phyloP scores from a whole-genome alignment of 768 basidiomycete species.

The Auricularia cornea region DNA sequence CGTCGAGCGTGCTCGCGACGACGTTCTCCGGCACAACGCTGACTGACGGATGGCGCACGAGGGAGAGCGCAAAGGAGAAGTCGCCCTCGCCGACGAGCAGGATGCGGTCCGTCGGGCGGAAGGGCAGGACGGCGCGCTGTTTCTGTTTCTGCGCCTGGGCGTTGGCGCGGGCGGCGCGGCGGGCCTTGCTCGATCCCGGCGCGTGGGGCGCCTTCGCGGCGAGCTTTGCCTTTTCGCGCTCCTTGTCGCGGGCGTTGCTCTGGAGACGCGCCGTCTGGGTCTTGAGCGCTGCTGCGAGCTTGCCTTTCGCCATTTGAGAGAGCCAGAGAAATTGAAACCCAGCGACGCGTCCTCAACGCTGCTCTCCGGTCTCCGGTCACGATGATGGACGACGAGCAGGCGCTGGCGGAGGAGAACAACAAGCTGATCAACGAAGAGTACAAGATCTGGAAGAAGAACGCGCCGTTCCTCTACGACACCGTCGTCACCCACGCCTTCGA shows the following conservation, averaged over 20 bases:
- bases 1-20: conserved; percentile 80
- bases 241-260: neutral
- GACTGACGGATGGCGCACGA: conserved; percentile 45
- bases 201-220: neutral
- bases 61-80: conserved; percentile 81
- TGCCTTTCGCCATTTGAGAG: neutral
- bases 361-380: neutral
- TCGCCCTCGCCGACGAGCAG: conserved; percentile 86
- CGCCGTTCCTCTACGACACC: conserved; percentile 94
- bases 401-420: conserved; percentile 78
- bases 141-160: neutral
- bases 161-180: neutral
- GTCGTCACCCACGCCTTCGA: conserved; percentile 96
- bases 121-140: neutral
- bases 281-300: neutral
- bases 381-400: conserved; percentile 64
- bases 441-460: conserved; percentile 93
- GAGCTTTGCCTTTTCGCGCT: neutral
- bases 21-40: conserved; percentile 57
- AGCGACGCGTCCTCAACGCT: no score
- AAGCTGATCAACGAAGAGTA: conserved; percentile 89
- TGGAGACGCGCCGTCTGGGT: neutral
- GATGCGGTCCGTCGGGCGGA: conserved; percentile 21
- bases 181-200: neutral
- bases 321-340: no score